Evolutionary conservation across 495 filamentous ascomycete species (phyloP).

Genomic region (Hyaloscypha bicolor): DNA sequence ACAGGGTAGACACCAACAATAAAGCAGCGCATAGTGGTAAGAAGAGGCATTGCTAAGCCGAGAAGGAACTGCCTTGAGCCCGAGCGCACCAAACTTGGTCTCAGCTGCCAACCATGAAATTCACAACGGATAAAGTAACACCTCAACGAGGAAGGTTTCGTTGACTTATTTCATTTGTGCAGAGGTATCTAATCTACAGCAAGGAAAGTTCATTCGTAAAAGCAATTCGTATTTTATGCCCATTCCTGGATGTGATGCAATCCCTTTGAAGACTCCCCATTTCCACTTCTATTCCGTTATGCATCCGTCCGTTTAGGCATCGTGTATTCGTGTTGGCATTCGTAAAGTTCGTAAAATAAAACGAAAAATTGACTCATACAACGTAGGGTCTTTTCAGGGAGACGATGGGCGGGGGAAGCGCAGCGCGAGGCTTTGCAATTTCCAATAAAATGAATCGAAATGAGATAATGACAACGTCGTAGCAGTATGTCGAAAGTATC

Average conservation of each 20-base stretch:
- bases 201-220: not conserved
- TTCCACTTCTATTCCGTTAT: conserved; percentile 1
- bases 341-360: not conserved
- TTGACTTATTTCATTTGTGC: conserved; percentile 4
- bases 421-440: too few relatives aligned
- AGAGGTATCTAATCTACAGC: conserved; percentile 16
- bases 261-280: not conserved
- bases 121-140: not conserved
- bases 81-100: not conserved
- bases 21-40: too few relatives aligned
- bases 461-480: not conserved
- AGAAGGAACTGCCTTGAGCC: not conserved
- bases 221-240: not conserved
- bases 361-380: not conserved
- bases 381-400: not conserved
- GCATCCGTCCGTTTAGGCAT: conserved; percentile 1
- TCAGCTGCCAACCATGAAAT: not conserved
- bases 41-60: too few relatives aligned
- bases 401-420: not conserved
- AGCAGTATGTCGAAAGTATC: not conserved
- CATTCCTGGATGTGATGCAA: not conserved
- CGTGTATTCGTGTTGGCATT: not conserved
- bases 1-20: too few relatives aligned
- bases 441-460: not conserved
- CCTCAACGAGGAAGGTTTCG: not conserved